phyloP scores from a whole-genome alignment of 768 basidiomycete species.

The Hemileccinum rubropunctum region DNA sequence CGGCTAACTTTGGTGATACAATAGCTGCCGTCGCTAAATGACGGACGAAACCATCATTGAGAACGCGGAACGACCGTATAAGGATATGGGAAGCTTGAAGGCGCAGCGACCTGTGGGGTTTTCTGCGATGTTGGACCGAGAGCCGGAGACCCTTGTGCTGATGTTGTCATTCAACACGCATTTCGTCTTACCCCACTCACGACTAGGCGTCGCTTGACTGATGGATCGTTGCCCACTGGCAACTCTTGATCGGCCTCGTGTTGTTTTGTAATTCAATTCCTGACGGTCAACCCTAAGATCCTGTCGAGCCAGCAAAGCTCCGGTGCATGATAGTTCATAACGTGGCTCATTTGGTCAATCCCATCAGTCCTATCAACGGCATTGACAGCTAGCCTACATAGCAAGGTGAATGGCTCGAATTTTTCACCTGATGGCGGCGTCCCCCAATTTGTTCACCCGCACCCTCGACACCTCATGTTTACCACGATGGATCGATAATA shows the following conservation, averaged over 20 bases:
- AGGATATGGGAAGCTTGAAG: conserved; percentile 10
- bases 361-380: conserved; percentile 8
- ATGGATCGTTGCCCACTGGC: conserved; percentile 14
- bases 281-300: conserved; percentile 14
- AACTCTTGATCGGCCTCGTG: conserved; percentile 21
- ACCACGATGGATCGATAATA: conserved; percentile 29
- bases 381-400: conserved; percentile 1
- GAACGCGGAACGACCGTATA: conserved; percentile 2
- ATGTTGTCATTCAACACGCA: conserved; percentile 1
- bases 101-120: conserved; percentile 11
- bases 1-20: conserved; percentile 13
- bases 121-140: conserved; percentile 3
- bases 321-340: not conserved
- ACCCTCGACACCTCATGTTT: conserved; percentile 29
- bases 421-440: conserved; percentile 8
- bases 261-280: conserved; percentile 8
- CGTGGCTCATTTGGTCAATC: conserved; percentile 2
- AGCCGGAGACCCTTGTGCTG: conserved; percentile 15
- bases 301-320: conserved; percentile 12
- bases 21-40: not conserved
- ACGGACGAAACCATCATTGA: not conserved
- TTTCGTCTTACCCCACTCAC: conserved; percentile 11
- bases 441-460: conserved; percentile 13
- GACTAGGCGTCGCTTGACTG: conserved; percentile 18
- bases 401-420: conserved; percentile 11